Evolutionary conservation across 192 early-diverging fungal species (phyloP), one percentile per base, ranked within the genome.

Genomic region (Backusella parvicylindrica): DNA sequence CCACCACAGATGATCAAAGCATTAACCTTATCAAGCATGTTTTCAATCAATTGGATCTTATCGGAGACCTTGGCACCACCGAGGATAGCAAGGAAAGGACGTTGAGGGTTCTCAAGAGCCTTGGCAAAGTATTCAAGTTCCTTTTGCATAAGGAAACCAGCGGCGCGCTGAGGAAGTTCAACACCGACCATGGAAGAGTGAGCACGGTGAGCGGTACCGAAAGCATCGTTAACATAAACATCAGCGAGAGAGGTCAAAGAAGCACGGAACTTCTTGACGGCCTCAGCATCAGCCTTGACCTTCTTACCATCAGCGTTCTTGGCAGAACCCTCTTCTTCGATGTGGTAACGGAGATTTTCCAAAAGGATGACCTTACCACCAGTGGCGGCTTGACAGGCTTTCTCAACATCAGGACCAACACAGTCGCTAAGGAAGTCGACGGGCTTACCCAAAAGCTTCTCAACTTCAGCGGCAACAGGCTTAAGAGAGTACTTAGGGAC

Each of bases 111-210:
- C 87, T 99, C 97, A 16, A 97, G 89, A 15, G 94, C 97, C 88
- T 97, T 95, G 71, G 92, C 95, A 91, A 99, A 99, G 91, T 93
- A 99, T 81, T 98, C 96, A 63, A 99, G 90, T 88, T 99, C 97
- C 88, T 96, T 96, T 87, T 97, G 94, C 95, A 99, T 97, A 83
- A 99, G 86, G 84, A 99, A 93, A 47, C 97, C 97, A 49, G 97
- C 94, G 40, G 97, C 97, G 70, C 92, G 90, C 67, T 91, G 84
- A 53, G 95, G 92, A 73, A 99, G 86, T 73, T 95, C 86, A 38
- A 99, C 92, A 53, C 98, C 98, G 68, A 99, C 98, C 93, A 98
- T 98, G 70, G 94, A 95, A 75, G 91, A 94, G 89, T 99, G 98
- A 28, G 98, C 95, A 75, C 98, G 95, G 86, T 99, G 98, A 71